phyloP scores from a whole-genome alignment of 1,284 basidiomycete species.

The Chiua sp. region DNA sequence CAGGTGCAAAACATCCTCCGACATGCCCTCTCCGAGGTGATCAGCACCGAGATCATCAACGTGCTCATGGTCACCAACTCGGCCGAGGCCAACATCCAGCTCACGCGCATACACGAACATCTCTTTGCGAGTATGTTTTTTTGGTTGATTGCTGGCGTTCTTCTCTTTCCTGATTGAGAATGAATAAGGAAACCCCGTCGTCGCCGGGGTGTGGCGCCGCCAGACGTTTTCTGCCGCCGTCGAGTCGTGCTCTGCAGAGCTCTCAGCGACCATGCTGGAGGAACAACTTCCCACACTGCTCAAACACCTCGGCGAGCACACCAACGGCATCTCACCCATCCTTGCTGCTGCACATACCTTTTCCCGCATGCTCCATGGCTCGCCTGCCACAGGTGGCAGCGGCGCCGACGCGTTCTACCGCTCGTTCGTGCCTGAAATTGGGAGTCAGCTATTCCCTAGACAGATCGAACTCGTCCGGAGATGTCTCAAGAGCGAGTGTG shows the following conservation, averaged over 20 bases:
- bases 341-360: constrained; percentile 75
- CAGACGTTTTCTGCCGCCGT: constrained; percentile 86
- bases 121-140: constrained; percentile 71
- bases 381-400: constrained; percentile 53
- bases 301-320: constrained; percentile 50
- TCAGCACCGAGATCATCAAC: constrained; percentile 82
- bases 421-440: constrained; percentile 80
- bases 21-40: constrained; percentile 76
- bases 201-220: constrained; percentile 82
- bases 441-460: constrained; percentile 64
- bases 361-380: constrained; percentile 81
- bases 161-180: too few species aligned
- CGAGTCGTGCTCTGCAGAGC: constrained; percentile 70
- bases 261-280: constrained; percentile 64
- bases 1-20: constrained; percentile 77
- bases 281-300: constrained; percentile 71
- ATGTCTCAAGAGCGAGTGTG: constrained; percentile 73
- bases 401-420: constrained; percentile 75
- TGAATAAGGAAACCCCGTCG: constrained; percentile 73
- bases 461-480: constrained; percentile 82
- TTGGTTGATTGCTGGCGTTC: too few species aligned
- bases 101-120: constrained; percentile 83
- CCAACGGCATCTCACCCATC: constrained; percentile 53
- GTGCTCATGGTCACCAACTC: constrained; percentile 80
- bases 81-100: constrained; percentile 77